Conservation (phyloP, 768 basidiomycete species). For the Megacollybia marginata region DNA sequence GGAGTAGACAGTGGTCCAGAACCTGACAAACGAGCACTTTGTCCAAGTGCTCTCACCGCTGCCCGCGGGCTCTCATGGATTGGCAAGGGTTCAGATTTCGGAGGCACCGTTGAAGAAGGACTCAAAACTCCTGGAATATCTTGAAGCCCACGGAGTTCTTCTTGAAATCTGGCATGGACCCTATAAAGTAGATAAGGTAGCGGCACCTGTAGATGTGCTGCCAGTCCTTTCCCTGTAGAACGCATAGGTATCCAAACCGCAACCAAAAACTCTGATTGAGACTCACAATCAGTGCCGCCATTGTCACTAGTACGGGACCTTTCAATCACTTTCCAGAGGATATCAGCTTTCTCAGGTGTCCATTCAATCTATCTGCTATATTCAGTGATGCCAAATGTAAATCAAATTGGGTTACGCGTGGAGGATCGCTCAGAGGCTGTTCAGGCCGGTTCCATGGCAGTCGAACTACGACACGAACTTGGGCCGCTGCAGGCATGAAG, state of each 20-base stretch:
- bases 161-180: slow-evolving; percentile 77
- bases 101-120: slow-evolving; percentile 23
- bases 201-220: slow-evolving; percentile 72
- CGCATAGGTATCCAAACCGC: neutral
- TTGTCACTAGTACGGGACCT: slow-evolving; percentile 67
- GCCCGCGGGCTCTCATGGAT: neutral
- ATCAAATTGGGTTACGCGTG: slow-evolving; percentile 41
- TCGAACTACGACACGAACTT: slow-evolving; percentile 68
- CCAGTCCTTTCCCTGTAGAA: slow-evolving; percentile 71
- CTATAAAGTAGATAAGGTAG: slow-evolving; percentile 81
- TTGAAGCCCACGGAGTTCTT: slow-evolving; percentile 74
- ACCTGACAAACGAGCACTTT: slow-evolving; percentile 26
- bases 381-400: slow-evolving; percentile 4
- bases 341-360: slow-evolving; percentile 76
- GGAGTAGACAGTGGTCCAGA: slow-evolving; percentile 46
- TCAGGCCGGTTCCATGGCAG: slow-evolving; percentile 76
- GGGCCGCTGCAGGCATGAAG: slow-evolving; percentile 23
- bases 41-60: slow-evolving; percentile 8
- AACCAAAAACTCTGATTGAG: slow-evolving; percentile 1
- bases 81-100: neutral
- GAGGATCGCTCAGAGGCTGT: slow-evolving; percentile 56
- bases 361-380: slow-evolving; percentile 61
- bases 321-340: slow-evolving; percentile 84
- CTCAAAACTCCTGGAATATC: slow-evolving; percentile 60
- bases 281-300: slow-evolving; percentile 74